Evolutionary conservation across 306 rosid genomes (phyloP).

Genomic region (Quillaja saponaria): DNA sequence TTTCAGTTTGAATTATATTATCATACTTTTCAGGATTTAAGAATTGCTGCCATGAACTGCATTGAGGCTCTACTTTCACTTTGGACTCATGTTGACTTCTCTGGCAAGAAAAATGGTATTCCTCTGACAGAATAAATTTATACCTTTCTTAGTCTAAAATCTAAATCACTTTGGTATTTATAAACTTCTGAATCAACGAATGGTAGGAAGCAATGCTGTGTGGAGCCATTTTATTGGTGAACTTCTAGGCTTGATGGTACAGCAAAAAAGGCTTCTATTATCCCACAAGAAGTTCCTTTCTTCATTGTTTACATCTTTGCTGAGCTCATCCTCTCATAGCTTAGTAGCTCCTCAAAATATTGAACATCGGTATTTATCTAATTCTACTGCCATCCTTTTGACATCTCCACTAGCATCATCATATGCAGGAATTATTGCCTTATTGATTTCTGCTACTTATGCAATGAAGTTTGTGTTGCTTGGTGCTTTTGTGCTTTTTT

Average conservation of each 20-base stretch:
- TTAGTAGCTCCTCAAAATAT: conserved; percentile 66
- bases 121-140: conserved; percentile 18
- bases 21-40: conserved; percentile 52
- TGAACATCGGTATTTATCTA: conserved; percentile 60
- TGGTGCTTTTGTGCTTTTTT: too few relatives aligned
- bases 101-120: conserved; percentile 86
- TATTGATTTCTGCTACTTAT: too few relatives aligned
- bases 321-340: conserved; percentile 56
- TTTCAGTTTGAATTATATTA: conserved; percentile 9
- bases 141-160: not conserved
- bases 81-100: conserved; percentile 57
- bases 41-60: conserved; percentile 75
- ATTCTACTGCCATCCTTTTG: conserved; percentile 13
- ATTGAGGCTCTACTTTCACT: conserved; percentile 55
- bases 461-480: too few relatives aligned
- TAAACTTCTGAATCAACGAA: conserved; percentile 22
- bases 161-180: conserved; percentile 10
- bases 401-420: not conserved
- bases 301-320: conserved; percentile 62
- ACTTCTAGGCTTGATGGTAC: conserved; percentile 57
- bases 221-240: conserved; percentile 71
- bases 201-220: conserved; percentile 62
- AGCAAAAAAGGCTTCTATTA: conserved; percentile 73
- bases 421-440: too few relatives aligned
- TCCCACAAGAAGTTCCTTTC: conserved; percentile 76